Percentiles rank a stretch among this genome's conserved stretches.
Evolutionary conservation across 163 green algal species (phyloP).

Genomic region (Scenedesmus sp.): DNA sequence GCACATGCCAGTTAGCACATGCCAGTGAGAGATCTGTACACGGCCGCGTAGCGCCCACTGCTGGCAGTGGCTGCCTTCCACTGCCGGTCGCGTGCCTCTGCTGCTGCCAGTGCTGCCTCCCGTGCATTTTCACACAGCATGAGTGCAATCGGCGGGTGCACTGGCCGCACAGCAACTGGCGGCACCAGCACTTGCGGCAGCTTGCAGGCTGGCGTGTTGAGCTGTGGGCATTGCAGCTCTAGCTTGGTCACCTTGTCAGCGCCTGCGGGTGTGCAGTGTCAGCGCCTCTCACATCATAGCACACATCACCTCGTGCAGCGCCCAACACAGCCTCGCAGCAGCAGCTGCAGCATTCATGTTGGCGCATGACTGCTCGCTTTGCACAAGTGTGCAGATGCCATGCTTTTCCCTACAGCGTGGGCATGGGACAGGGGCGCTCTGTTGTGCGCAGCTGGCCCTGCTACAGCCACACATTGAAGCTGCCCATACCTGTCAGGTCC

Average conservation of each 20-base stretch:
- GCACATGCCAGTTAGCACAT: too few species aligned
- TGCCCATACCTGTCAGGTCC: conserved; percentile 70
- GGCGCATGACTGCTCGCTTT: background rate
- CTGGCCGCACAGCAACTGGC: conserved; percentile 52
- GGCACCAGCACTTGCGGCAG: conserved; percentile 5
- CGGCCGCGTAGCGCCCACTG: conserved; percentile 62
- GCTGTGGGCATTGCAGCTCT: conserved; percentile 74
- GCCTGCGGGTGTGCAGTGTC: conserved; percentile 13
- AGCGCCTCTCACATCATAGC: background rate
- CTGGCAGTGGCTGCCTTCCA: conserved; percentile 60
- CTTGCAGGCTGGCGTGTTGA: conserved; percentile 37
- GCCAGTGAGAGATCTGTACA: conserved; percentile 40
- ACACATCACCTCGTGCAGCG: background rate
- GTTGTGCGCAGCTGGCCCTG: background rate
- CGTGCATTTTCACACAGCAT: conserved; percentile 75
- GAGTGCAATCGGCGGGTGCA: conserved; percentile 73
- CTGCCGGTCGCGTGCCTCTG: conserved; percentile 65
- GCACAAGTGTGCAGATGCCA: background rate
- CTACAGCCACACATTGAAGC: background rate
- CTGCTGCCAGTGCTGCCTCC: conserved; percentile 58
- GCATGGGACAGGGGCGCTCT: background rate
- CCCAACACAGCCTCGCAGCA: too few species aligned
- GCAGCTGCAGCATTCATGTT: background rate
- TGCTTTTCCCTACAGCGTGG: too few species aligned
- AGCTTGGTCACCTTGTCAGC: conserved; percentile 50